Evolutionary conservation across 2,329 filamentous ascomycete species (phyloP).

Genomic region (Cryphonectria japonica): DNA sequence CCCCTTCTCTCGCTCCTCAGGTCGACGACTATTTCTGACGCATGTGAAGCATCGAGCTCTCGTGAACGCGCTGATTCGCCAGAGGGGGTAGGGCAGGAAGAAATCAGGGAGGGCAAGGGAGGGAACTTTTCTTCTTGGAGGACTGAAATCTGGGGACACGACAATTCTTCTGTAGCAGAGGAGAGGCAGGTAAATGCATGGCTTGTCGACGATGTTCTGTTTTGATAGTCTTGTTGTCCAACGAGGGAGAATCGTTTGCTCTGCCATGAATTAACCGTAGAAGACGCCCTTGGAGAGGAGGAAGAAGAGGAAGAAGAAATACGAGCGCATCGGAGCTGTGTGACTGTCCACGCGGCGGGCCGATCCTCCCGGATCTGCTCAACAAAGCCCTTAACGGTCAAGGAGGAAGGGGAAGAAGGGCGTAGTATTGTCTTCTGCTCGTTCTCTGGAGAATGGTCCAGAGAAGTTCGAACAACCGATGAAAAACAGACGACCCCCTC

Average conservation of each 20-base stretch:
- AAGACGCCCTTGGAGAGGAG: background rate
- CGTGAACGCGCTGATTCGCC: background rate
- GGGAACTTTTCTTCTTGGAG: background rate
- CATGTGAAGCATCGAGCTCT: constrained; percentile 22
- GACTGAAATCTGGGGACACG: background rate
- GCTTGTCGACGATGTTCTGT: background rate
- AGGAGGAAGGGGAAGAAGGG: background rate
- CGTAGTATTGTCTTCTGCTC: background rate
- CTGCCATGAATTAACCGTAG: background rate
- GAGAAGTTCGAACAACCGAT: background rate
- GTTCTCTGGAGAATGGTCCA: background rate
- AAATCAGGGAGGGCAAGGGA: background rate
- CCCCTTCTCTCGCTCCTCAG: background rate
- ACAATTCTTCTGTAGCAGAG: background rate
- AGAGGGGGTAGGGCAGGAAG: background rate
- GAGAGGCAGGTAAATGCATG: background rate
- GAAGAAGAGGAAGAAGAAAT: background rate
- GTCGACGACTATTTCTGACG: constrained; percentile 4
- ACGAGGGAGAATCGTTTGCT: background rate
- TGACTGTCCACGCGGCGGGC: background rate
- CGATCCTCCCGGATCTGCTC: constrained; percentile 1
- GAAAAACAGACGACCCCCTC: background rate
- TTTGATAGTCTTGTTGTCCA: background rate
- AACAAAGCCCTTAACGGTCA: background rate
- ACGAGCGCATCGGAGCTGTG: background rate